These are phyloP conservation scores for Hypoxylon sp. DNA, from an alignment of 2,329 filamentous ascomycete species.

Conservation along the genomic window DNA sequence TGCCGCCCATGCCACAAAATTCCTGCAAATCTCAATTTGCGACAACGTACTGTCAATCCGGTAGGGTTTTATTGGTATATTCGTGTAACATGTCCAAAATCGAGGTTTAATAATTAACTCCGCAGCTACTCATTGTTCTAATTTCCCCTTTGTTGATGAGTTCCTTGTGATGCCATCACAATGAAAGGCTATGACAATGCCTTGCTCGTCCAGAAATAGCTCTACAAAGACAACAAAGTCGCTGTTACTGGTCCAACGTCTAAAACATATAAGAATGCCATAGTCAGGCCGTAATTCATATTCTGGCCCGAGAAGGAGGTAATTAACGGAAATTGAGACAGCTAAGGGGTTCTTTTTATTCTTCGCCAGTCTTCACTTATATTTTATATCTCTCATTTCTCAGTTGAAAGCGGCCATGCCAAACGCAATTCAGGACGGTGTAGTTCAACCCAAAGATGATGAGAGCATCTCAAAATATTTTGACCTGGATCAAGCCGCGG, in stretches of 20 bases:
- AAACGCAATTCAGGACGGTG: background rate
- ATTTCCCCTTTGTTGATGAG: background rate
- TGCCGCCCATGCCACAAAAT: background rate
- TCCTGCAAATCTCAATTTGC: too few relatives aligned
- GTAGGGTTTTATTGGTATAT: too few relatives aligned
- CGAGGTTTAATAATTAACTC: background rate
- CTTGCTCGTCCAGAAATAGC: background rate
- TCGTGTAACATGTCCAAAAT: too few relatives aligned
- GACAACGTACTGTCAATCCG: too few relatives aligned
- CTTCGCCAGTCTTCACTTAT: background rate
- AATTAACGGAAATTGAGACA: too few relatives aligned
- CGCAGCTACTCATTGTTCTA: background rate
- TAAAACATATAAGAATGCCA: background rate
- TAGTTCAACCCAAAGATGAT: background rate
- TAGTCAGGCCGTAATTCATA: background rate
- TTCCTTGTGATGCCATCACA: background rate
- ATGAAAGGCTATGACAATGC: background rate
- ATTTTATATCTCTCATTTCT: background rate
- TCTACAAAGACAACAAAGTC: background rate
- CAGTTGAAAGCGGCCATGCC: background rate
- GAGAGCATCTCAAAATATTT: slow-evolving; percentile 29
- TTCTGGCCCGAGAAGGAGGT: background rate
- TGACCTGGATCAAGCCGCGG: slow-evolving; percentile 23
- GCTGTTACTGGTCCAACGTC: background rate
- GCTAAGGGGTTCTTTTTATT: background rate